These are phyloP conservation scores for Hortiboletus rubellus DNA, from an alignment of 1,284 basidiomycete genomes.

Conservation along the genomic window DNA sequence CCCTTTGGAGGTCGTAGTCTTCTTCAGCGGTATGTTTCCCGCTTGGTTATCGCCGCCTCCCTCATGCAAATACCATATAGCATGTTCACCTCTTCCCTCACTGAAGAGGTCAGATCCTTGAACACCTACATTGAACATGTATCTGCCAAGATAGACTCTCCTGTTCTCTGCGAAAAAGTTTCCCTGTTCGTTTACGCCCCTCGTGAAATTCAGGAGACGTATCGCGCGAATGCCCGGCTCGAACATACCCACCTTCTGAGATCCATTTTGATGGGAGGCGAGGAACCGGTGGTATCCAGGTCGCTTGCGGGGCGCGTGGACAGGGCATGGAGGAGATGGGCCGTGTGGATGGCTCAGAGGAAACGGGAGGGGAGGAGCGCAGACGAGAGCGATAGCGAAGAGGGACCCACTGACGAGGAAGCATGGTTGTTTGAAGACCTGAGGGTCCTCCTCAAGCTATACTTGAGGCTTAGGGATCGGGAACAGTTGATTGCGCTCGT, in stretches of 20 bases:
- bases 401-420: constrained; percentile 89
- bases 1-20: constrained; percentile 94
- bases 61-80: constrained; percentile 41
- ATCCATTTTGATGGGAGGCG: constrained; percentile 79
- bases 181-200: constrained; percentile 85
- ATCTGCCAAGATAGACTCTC: constrained; percentile 86
- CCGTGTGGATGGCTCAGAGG: constrained; percentile 64
- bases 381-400: constrained; percentile 75
- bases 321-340: constrained; percentile 75
- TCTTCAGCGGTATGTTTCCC: constrained; percentile 69
- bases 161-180: constrained; percentile 86
- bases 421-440: constrained; percentile 95
- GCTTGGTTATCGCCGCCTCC: not conserved
- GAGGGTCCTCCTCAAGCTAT: constrained; percentile 74
- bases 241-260: constrained; percentile 66
- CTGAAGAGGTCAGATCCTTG: constrained; percentile 85
- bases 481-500: constrained; percentile 93
- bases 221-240: constrained; percentile 76
- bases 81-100: constrained; percentile 92
- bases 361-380: constrained; percentile 62
- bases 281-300: constrained; percentile 72
- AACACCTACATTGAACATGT: constrained; percentile 87
- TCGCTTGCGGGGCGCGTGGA: constrained; percentile 79
- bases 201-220: constrained; percentile 82
- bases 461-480: constrained; percentile 81